Base-by-base conservation (phyloP, 2,329 filamentous ascomycete genomes). In the Xylogone sp. region DNA sequence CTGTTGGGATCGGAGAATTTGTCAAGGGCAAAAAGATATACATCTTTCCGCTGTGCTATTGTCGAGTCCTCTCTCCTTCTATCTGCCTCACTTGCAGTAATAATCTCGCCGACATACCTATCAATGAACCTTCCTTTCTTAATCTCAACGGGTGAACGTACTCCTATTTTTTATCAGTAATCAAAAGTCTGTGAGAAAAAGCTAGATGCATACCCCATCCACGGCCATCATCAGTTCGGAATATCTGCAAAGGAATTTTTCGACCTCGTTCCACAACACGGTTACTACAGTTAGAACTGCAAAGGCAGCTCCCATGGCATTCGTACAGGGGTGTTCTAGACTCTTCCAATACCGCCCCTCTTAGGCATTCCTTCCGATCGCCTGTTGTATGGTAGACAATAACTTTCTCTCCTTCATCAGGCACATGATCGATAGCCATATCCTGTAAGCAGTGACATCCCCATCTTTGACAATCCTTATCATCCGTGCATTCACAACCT, bases 21-120 rank as follows among this genome's bases (percentile, higher is more conserved):
- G 72, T 95, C 90, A 1, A 95, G 80, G 1, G 79, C 83, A 66
- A 93, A 94, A 1, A 94, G 77, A 59, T 94, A 94, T 0, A 87
- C 83, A 20, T 88, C 84, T 60, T 92, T 92, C n/a, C 76, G 75
- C 53, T 81, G 75, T 0, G 78, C 77, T 2, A 79, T 69, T 24
- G 74, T 72, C 2, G 82, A 78, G 0, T 73, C 69, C 1, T 73
- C 71, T 6, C 88, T 84, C 2, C 90, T 83, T 1, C 74, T 71
- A 16, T 84, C 77, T 0, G 89, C 87, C 68, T 92, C 83, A 2
- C 67, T 59, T 0, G 76, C 73, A 1, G 82, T 84, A 59, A 88
- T 83, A 51, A 87, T 74, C 65, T 88, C 84, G 12, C 90, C 89
- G 7, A 91, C 76, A 62, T 94, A 95, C 7, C 79, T 81, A 64